A percentile compares a stretch with the other conserved stretches of the same genome.
Evolutionary conservation across 805 yeast species (phyloP).

Genomic region (Lachancea quebecensis): DNA sequence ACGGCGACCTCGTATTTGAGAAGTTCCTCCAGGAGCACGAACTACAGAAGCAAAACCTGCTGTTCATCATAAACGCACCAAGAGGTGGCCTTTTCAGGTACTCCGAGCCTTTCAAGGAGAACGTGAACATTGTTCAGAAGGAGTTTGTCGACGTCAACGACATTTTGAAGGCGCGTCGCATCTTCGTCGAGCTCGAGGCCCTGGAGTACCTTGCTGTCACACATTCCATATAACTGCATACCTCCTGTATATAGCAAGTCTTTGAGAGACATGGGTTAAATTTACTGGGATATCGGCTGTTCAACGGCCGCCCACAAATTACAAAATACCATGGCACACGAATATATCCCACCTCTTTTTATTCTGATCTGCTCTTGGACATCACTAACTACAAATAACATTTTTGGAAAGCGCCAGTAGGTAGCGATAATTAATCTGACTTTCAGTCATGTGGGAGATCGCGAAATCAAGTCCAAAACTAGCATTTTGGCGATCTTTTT

Average conservation of each 20-base stretch:
- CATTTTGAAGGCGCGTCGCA: constrained; percentile 67
- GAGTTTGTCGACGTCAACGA: constrained; percentile 82
- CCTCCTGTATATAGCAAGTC: constrained; percentile 4
- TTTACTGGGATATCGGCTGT: too few species aligned
- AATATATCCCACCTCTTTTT: too few species aligned
- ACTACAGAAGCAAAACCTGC: constrained; percentile 42
- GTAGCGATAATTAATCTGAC: background rate
- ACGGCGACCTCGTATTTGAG: constrained; percentile 35
- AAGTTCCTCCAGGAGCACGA: constrained; percentile 44
- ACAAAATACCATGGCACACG: too few species aligned
- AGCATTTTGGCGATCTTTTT: too few species aligned
- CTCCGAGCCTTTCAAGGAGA: constrained; percentile 44
- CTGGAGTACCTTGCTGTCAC: constrained; percentile 49
- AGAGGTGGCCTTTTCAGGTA: constrained; percentile 56
- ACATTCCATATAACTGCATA: constrained; percentile 11
- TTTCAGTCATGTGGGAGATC: too few species aligned
- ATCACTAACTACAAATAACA: too few species aligned
- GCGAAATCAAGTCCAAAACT: too few species aligned
- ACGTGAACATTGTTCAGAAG: constrained; percentile 59
- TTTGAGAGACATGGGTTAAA: background rate
- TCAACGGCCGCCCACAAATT: too few species aligned
- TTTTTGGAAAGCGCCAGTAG: too few species aligned
- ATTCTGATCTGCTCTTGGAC: too few species aligned
- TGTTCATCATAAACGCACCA: constrained; percentile 60
- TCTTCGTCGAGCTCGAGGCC: constrained; percentile 67